Evolutionary conservation across 2,329 filamentous ascomycete species (phyloP), one percentile per base, ranked within the genome.

Genomic region (Eutypella sp.): DNA sequence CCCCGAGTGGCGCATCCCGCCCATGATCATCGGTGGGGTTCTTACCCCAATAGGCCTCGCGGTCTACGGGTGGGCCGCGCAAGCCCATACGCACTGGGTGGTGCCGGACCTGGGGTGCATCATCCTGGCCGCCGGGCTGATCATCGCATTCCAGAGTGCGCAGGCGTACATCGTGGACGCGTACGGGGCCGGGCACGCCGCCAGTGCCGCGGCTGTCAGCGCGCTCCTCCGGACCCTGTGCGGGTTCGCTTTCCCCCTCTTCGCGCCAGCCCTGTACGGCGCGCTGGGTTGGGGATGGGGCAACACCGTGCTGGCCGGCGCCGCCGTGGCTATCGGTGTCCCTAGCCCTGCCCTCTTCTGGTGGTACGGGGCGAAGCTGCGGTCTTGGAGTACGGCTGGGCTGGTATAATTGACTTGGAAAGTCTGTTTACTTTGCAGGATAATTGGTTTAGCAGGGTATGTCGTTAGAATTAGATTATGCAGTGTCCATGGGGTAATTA

Each of bases 101-200:
- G 63, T 81, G 5, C 79, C 79, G 0, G 80, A 84, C 47, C 68
- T 84, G 29, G 81, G 80, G 1, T 75, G 76, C 7, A 64, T 54
- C 0, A 57, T 67, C 1, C 63, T 69, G 16, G 53, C 77, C 0
- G 62, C 72, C 1, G 79, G 79, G 0, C 72, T 78, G 44, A 75
- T 82, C 40, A 67, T 78, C 1, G 68, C 72, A 0, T 84, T 82
- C 50, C 76, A 78, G 58, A 76, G 76, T 20, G 72, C 76, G 27
- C 75, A 79, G 51, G 78, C 78, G 0, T 83, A 83, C 45, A 68
- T 81, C 2, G 72, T 81, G 10, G 79, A 82, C 39, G 76, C 74
- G 5, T 69, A 68, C 47, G 44, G 44, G 13, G 19, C 29, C n/a
- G 22, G 40, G 40, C 37, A 43, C 47, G 44, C 47, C 1, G 67